These are phyloP conservation scores for Diplodia mutila DNA, from an alignment of 2,329 filamentous ascomycete genomes.

Conservation along the genomic window DNA sequence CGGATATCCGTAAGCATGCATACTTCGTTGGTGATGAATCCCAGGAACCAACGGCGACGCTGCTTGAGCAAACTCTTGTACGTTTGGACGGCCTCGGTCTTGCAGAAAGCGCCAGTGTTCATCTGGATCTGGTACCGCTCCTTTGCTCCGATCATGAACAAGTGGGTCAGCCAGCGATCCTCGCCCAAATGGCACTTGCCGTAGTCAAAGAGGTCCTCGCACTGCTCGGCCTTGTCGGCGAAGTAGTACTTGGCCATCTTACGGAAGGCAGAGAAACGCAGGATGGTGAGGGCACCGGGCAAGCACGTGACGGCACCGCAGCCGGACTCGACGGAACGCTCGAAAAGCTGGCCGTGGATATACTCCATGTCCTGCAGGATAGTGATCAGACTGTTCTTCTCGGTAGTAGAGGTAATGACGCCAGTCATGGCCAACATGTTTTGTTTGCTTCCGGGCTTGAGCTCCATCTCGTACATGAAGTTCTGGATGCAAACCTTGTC, in stretches of 20 bases:
- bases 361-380: constrained; percentile 98
- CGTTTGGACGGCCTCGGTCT: constrained; percentile 93
- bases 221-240: constrained; percentile 93
- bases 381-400: constrained; percentile 86
- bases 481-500: constrained; percentile 92
- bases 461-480: constrained; percentile 98
- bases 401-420: constrained; percentile 91
- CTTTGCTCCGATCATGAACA: constrained; percentile 98
- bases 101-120: constrained; percentile 97
- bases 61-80: constrained; percentile 88
- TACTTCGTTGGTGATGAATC: constrained; percentile 96
- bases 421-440: constrained; percentile 98
- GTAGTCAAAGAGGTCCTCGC: constrained; percentile 94
- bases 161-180: constrained; percentile 94
- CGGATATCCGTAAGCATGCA: constrained; percentile 97
- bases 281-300: constrained; percentile 90
- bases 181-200: constrained; percentile 94
- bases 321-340: constrained; percentile 91
- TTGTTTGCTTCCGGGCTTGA: constrained; percentile 87
- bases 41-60: constrained; percentile 92
- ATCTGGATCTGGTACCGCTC: constrained; percentile 95
- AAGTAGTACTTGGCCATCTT: constrained; percentile 99
- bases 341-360: constrained; percentile 93
- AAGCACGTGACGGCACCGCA: constrained; percentile 94
- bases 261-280: constrained; percentile 93